A percentile compares a stretch with the other conserved stretches of the same genome.
These are phyloP conservation scores for Cyberlindnera maritima DNA, from an alignment of 805 yeast species.

Conservation along the genomic window DNA sequence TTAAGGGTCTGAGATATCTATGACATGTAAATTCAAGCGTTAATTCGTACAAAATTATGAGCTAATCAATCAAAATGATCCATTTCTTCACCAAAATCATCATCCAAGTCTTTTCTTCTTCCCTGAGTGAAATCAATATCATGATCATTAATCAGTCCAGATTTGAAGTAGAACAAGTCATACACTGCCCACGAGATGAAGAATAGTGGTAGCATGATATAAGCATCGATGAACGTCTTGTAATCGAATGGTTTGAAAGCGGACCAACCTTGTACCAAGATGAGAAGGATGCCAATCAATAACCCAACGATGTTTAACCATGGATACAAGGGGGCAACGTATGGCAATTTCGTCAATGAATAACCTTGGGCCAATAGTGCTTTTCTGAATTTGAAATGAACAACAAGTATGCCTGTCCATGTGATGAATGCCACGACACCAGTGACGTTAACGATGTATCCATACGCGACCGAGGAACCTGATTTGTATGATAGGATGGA, in stretches of 20 bases:
- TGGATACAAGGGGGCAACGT: slow-evolving; percentile 56
- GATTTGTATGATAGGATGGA: slow-evolving; percentile 54
- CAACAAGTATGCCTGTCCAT: slow-evolving; percentile 61
- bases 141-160: slow-evolving; percentile 36
- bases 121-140: slow-evolving; percentile 51
- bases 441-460: slow-evolving; percentile 69
- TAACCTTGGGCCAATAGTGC: slow-evolving; percentile 60
- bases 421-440: slow-evolving; percentile 73
- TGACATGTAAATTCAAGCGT: too few species aligned
- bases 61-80: neutral
- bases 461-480: slow-evolving; percentile 57
- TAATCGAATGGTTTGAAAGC: slow-evolving; percentile 47
- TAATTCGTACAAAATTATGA: too few species aligned
- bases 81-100: slow-evolving; percentile 3
- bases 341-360: slow-evolving; percentile 64
- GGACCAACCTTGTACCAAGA: slow-evolving; percentile 48
- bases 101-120: slow-evolving; percentile 39
- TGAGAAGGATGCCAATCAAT: slow-evolving; percentile 36
- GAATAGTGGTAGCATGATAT: slow-evolving; percentile 60
- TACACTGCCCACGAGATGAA: slow-evolving; percentile 40
- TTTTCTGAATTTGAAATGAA: slow-evolving; percentile 66
- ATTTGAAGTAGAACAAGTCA: slow-evolving; percentile 39
- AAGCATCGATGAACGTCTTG: slow-evolving; percentile 55
- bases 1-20: too few species aligned
- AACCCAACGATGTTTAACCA: slow-evolving; percentile 38